Evolutionary conservation across 495 filamentous ascomycete genomes (phyloP).

Genomic region (Neurospora sp.): DNA sequence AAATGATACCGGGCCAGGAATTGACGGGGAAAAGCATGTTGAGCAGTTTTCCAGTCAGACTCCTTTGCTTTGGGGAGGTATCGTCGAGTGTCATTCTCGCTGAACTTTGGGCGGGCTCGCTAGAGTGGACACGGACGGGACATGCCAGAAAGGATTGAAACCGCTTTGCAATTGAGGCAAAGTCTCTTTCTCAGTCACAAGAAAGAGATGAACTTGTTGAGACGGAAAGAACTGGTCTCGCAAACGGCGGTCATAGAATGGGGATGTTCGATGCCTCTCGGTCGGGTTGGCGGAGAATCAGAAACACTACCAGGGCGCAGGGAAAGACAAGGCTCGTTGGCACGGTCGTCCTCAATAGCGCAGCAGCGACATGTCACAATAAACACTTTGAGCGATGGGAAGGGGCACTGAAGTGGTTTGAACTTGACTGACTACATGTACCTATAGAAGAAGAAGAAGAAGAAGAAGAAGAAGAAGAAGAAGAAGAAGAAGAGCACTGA

Average conservation of each 20-base stretch:
- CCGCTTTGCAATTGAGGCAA: neutral
- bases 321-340: neutral
- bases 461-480: neutral
- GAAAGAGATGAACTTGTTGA: neutral
- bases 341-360: neutral
- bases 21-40: neutral
- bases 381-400: neutral
- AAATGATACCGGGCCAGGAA: neutral
- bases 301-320: neutral
- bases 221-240: neutral
- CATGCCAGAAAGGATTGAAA: neutral
- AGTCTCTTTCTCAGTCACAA: neutral
- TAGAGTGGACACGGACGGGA: neutral
- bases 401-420: neutral
- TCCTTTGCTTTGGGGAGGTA: neutral
- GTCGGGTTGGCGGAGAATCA: neutral
- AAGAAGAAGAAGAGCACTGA: neutral
- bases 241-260: neutral
- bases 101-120: neutral
- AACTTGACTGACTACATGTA: neutral
- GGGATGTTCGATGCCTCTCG: neutral
- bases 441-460: neutral
- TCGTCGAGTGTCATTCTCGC: neutral
- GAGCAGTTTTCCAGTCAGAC: fast-evolving
- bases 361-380: neutral